Percentiles rank a stretch among this genome's conserved stretches.
phyloP scores from a whole-genome alignment of 1,284 basidiomycete species.

The Austroboletus novae-zelandiae region DNA sequence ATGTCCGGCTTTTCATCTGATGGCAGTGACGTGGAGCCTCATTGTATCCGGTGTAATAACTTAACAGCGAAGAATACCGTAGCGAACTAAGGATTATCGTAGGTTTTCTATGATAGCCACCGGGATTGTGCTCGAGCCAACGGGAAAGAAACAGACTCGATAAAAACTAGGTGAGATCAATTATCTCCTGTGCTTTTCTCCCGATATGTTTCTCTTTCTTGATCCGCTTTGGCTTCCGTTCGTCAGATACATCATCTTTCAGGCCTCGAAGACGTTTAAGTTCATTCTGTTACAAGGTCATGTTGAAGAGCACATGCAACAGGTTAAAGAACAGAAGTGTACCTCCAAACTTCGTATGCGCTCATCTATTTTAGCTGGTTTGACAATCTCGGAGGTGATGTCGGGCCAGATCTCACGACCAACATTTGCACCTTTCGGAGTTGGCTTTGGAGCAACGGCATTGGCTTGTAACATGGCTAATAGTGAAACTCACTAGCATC shows the following conservation, averaged over 20 bases:
- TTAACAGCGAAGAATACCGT: too few species aligned
- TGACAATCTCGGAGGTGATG: constrained; percentile 3
- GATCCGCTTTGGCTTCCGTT: constrained; percentile 15
- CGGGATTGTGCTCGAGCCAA: too few species aligned
- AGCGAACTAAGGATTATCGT: too few species aligned
- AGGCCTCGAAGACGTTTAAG: constrained; percentile 12
- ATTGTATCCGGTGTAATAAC: too few species aligned
- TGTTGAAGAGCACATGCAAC: not conserved
- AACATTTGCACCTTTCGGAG: not conserved
- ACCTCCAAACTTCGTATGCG: constrained; percentile 15
- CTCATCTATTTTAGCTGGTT: constrained; percentile 1
- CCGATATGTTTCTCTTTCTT: constrained; percentile 4
- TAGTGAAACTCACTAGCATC: not conserved
- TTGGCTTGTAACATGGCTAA: constrained; percentile 22
- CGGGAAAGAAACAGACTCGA: too few species aligned
- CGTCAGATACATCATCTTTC: not conserved
- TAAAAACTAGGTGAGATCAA: constrained; percentile 15
- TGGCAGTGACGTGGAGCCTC: too few species aligned
- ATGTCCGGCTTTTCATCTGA: too few species aligned
- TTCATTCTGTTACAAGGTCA: constrained; percentile 3
- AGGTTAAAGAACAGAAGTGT: not conserved
- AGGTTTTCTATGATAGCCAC: too few species aligned
- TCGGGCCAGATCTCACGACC: not conserved
- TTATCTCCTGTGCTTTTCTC: constrained; percentile 7
- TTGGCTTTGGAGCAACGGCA: constrained; percentile 13